Percentiles rank a stretch among this genome's conserved stretches.
Conservation (phyloP, 1,284 basidiomycete genomes). For the Phellopilus nigrolimitatus region DNA sequence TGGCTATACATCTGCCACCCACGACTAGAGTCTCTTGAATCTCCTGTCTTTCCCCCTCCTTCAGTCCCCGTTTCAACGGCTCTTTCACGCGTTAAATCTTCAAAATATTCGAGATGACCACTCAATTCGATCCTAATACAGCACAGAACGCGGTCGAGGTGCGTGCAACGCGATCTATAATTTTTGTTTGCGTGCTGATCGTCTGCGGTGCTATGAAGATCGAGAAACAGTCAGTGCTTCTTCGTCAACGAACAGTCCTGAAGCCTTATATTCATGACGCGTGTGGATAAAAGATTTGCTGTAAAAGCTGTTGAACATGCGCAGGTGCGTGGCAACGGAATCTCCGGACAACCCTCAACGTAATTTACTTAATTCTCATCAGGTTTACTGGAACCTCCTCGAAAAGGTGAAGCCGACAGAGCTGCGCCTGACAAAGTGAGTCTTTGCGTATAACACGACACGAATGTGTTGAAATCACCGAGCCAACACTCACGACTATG, state of each 20-base stretch:
- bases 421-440: conserved; percentile 79
- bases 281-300: conserved; percentile 61
- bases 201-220: conserved; percentile 49
- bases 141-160: conserved; percentile 89
- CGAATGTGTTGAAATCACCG: neutral
- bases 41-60: conserved; percentile 22
- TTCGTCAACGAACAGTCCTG: conserved; percentile 15
- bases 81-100: neutral
- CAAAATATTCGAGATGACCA: conserved; percentile 38
- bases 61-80: conserved; percentile 7
- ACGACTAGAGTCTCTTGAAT: neutral
- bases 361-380: conserved; percentile 12
- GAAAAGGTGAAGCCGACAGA: conserved; percentile 76
- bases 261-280: too few relatives aligned
- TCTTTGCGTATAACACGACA: conserved; percentile 15
- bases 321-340: conserved; percentile 51
- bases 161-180: conserved; percentile 24
- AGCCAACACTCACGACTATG: neutral
- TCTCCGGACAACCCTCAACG: neutral
- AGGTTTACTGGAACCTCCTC: conserved; percentile 96
- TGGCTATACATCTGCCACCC: too few relatives aligned
- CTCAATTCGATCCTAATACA: conserved; percentile 75
- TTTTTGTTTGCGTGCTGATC: conserved; percentile 10
- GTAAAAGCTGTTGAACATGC: conserved; percentile 96
- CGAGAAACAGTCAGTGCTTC: conserved; percentile 82